Percentiles rank a stretch among this genome's conserved stretches.
phyloP scores from a whole-genome alignment of 805 yeast genomes.

The Torulaspora microellipsoides region DNA sequence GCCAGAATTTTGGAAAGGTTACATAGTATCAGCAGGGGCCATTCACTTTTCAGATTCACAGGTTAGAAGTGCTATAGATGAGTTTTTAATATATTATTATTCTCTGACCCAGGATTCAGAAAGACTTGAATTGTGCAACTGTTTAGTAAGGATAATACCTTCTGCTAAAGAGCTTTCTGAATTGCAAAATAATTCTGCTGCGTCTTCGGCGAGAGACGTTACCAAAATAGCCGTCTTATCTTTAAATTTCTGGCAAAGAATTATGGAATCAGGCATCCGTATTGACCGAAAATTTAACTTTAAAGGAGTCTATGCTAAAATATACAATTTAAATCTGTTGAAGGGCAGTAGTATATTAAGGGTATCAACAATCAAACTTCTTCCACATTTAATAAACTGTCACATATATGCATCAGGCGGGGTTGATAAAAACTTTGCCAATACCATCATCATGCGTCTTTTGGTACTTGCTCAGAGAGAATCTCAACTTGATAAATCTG shows the following conservation, averaged over 20 bases:
- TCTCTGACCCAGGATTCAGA: conserved; percentile 3
- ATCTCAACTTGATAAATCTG: not conserved
- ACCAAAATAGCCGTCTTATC: conserved; percentile 15
- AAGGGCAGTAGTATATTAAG: conserved; percentile 13
- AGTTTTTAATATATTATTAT: conserved; percentile 36
- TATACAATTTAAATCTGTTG: conserved; percentile 24
- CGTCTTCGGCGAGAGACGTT: conserved; percentile 13
- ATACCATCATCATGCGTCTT: conserved; percentile 17
- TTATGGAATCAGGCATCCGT: conserved; percentile 22
- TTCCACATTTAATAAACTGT: conserved; percentile 16
- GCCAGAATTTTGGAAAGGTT: conserved; percentile 52
- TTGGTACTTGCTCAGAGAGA: conserved; percentile 8
- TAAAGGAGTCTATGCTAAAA: conserved; percentile 24
- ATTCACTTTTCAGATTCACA: conserved; percentile 45
- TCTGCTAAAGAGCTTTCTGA: conserved; percentile 12
- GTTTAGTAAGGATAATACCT: conserved; percentile 22
- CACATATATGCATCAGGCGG: conserved; percentile 1
- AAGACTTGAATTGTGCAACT: conserved; percentile 16
- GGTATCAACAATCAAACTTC: conserved; percentile 10
- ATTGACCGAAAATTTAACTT: conserved; percentile 17
- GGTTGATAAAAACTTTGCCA: conserved; percentile 8
- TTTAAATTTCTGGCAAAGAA: conserved; percentile 24
- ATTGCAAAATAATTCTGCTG: conserved; percentile 8
- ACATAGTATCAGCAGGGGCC: conserved; percentile 53
- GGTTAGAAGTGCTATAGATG: conserved; percentile 40